These are phyloP conservation scores for Pleurotus cornucopiae DNA, from an alignment of 768 basidiomycete species.

Conservation along the genomic window DNA sequence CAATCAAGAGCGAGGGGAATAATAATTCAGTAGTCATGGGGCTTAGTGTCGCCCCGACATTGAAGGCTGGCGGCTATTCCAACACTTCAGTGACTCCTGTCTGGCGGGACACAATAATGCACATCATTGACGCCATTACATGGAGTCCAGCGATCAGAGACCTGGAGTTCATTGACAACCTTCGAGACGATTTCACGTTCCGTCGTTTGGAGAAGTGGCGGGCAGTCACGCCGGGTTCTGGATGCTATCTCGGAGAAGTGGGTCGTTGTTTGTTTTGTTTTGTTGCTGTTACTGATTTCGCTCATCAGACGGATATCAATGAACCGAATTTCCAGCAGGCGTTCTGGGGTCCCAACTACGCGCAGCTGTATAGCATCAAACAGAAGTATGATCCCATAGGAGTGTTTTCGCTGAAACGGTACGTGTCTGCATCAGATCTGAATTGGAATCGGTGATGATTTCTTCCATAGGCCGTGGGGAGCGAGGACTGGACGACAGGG, in stretches of 20 bases:
- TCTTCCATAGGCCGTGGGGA: slow-evolving; percentile 1
- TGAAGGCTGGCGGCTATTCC: background rate
- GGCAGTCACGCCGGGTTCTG: background rate
- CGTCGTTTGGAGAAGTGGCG: background rate
- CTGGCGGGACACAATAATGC: background rate
- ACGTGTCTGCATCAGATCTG: background rate
- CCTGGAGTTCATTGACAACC: background rate
- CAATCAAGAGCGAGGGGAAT: slow-evolving; percentile 1
- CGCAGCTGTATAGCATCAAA: background rate
- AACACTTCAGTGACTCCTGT: background rate
- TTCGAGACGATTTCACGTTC: background rate
- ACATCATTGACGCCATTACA: background rate
- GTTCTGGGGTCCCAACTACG: slow-evolving; percentile 2
- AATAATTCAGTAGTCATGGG: background rate
- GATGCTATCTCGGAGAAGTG: background rate
- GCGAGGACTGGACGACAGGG: background rate
- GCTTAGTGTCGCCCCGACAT: background rate
- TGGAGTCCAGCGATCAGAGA: background rate
- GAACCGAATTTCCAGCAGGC: slow-evolving; percentile 1
- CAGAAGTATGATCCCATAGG: slow-evolving; percentile 1
- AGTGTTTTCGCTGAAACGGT: slow-evolving; percentile 1
- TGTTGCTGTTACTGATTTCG: slow-evolving; percentile 10
- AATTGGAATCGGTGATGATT: background rate
- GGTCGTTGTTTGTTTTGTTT: background rate
- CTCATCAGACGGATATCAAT: background rate